phyloP scores from a whole-genome alignment of 306 rosid genomes.

The Erythrophleum fordii region DNA sequence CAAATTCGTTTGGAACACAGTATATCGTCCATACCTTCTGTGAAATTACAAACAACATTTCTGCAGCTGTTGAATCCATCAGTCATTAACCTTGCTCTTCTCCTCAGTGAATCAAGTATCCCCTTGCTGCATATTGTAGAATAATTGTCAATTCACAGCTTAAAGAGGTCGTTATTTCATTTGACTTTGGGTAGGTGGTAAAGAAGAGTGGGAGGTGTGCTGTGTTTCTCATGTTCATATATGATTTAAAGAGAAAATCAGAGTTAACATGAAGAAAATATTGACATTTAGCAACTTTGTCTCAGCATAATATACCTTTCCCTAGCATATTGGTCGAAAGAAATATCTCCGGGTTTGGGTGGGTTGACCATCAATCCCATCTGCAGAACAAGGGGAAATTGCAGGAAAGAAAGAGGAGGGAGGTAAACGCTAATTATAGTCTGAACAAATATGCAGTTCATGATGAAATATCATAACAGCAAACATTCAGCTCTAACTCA shows the following conservation, averaged over 20 bases:
- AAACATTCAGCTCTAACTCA: slow-evolving; percentile 57
- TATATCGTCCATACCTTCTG: slow-evolving; percentile 75
- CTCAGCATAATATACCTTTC: slow-evolving; percentile 71
- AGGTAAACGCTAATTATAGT: slow-evolving; percentile 12
- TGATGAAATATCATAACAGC: slow-evolving; percentile 24
- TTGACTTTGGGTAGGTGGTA: too few species aligned
- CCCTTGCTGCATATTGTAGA: slow-evolving; percentile 70
- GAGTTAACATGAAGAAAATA: slow-evolving; percentile 9
- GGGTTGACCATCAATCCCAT: slow-evolving; percentile 97
- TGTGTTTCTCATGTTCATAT: background rate
- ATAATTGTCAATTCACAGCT: slow-evolving; percentile 34
- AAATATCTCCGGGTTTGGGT: slow-evolving; percentile 95
- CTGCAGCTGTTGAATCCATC: slow-evolving; percentile 99
- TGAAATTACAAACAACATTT: slow-evolving; percentile 95
- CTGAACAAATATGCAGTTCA: slow-evolving; percentile 17
- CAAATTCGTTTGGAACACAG: background rate
- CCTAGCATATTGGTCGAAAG: slow-evolving; percentile 76
- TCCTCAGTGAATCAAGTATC: slow-evolving; percentile 88
- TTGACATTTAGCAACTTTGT: slow-evolving; percentile 27
- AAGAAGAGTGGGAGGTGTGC: too few species aligned
- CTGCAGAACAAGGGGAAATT: slow-evolving; percentile 55
- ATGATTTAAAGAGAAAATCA: background rate
- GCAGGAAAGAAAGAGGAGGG: slow-evolving; percentile 26
- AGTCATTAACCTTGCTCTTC: slow-evolving; percentile 94
- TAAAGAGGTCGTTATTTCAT: background rate